Conservation (phyloP, 129 eudicot genomes). For the Flaveria bidentis region DNA sequence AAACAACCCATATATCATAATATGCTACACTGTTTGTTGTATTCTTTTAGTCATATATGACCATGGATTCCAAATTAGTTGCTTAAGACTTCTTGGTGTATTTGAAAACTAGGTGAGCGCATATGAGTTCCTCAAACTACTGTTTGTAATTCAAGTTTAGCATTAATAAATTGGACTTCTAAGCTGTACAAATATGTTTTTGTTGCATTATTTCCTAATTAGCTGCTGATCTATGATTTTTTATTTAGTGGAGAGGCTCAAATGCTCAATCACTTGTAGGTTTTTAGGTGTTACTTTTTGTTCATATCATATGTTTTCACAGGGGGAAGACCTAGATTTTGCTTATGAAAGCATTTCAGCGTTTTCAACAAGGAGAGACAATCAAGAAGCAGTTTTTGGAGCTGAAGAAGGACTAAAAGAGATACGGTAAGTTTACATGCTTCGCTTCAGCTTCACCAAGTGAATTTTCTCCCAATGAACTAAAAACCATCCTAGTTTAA, state of each 20-base stretch:
- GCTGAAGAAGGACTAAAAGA: constrained; percentile 98
- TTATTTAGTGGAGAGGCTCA: background rate
- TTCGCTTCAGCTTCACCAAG: background rate
- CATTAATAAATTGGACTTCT: background rate
- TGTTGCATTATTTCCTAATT: constrained; percentile 7
- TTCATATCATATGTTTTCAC: constrained; percentile 18
- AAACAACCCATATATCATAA: background rate
- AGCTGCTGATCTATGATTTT: constrained; percentile 14
- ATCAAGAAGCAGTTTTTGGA: constrained; percentile 96
- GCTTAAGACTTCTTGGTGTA: background rate
- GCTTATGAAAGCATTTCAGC: constrained; percentile 99
- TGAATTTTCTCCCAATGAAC: background rate
- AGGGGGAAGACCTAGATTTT: constrained; percentile 98
- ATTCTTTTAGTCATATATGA: background rate
- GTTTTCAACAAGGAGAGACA: constrained; percentile 91
- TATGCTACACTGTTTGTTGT: background rate
- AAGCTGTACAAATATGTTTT: constrained; percentile 11
- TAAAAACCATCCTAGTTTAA: background rate
- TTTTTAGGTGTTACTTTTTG: background rate
- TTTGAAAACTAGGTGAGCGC: constrained; percentile 20
- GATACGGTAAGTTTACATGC: constrained; percentile 53
- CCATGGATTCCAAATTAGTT: background rate
- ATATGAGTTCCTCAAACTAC: constrained; percentile 5
- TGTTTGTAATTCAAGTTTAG: background rate
- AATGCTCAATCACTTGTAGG: background rate